Evolutionary conservation across 1,139 yeast genomes (phyloP), one percentile per base, ranked within the genome.

Genomic region (Petasospora rhodanensis): DNA sequence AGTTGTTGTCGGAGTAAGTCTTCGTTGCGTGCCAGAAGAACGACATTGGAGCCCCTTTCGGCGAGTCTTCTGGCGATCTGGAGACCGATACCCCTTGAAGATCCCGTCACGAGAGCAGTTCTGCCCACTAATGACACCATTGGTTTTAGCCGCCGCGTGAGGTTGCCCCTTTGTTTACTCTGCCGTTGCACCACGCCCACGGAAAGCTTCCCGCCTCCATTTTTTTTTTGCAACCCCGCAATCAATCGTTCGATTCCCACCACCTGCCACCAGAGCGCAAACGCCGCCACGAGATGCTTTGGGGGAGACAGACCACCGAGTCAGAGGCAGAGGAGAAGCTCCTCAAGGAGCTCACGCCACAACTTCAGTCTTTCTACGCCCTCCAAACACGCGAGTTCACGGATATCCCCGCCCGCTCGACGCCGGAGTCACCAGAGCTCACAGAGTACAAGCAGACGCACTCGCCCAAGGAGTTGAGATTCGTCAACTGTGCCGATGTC

Each of bases 31-130:
- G 95, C 78, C 7, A 85, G 47, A 13, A 84, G 56, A 0, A 83
- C 66, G 10, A 84, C 66, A 13, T 70, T 67, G 16, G 80, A 72
- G 1, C 96, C 96, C 27, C 69, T 54, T 0, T 47, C 31, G 0
- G 95, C 79, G 21, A 89, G 61, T 32, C 55, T 58, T 24, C 58
- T 51, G 0, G 91, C 79, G 13, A 89, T 71, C 0, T 78, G 76
- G 6, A 68, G 61, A 0, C 98, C 98, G 18, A 89, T 66, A 0
- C 97, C 97, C 45, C 76, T 63, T 0, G 96, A 83, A 0, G 86
- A 96, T 0, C 98, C 98, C 0, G 96, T 87, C 2, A 89, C 60
- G 5, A 81, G 46, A 0, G 85, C 87, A 22, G 62, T 66, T 32
- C 51, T 54, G 1, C 59, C 58, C 10, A 14, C 14, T 16, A 23